A percentile compares a stretch with the other conserved stretches of the same genome.
These are phyloP conservation scores for Neonothopanus nambi DNA, from an alignment of 1,284 basidiomycete genomes.

Conservation along the genomic window DNA sequence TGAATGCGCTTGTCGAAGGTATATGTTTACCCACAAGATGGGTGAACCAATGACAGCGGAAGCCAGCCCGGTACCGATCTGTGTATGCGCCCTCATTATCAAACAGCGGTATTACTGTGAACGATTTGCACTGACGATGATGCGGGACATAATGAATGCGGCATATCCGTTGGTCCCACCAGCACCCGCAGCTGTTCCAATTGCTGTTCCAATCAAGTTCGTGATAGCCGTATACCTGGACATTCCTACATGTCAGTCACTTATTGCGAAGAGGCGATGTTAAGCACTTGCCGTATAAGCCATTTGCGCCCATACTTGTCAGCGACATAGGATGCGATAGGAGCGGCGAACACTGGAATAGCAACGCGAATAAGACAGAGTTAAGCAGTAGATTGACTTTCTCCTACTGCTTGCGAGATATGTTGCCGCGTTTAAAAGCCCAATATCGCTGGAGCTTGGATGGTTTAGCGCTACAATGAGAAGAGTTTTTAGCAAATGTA, in stretches of 20 bases:
- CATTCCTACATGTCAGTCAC: background rate
- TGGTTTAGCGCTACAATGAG: background rate
- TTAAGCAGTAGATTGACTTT: background rate
- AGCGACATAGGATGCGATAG: slow-evolving; percentile 11
- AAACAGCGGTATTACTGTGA: background rate
- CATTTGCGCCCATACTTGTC: slow-evolving; percentile 16
- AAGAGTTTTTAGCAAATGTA: background rate
- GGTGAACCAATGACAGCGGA: slow-evolving; percentile 13
- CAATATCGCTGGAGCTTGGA: slow-evolving; percentile 7
- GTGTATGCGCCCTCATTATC: too few species aligned
- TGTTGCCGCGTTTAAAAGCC: slow-evolving; percentile 13
- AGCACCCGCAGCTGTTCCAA: slow-evolving; percentile 10
- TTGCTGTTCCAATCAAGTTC: slow-evolving; percentile 13
- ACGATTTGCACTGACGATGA: slow-evolving; percentile 9
- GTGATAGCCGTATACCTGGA: slow-evolving; percentile 6
- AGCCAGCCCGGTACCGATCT: slow-evolving; percentile 13
- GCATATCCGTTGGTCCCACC: slow-evolving; percentile 10
- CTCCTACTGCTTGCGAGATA: slow-evolving; percentile 10
- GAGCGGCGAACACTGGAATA: slow-evolving; percentile 11
- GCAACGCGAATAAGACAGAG: too few species aligned
- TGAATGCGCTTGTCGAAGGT: background rate
- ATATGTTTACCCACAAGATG: slow-evolving; percentile 4
- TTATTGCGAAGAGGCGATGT: background rate
- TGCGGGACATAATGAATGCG: slow-evolving; percentile 12
- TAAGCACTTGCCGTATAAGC: slow-evolving; percentile 10